Base-by-base conservation (phyloP, 441 rosid species). In the Lepidium campestre region DNA sequence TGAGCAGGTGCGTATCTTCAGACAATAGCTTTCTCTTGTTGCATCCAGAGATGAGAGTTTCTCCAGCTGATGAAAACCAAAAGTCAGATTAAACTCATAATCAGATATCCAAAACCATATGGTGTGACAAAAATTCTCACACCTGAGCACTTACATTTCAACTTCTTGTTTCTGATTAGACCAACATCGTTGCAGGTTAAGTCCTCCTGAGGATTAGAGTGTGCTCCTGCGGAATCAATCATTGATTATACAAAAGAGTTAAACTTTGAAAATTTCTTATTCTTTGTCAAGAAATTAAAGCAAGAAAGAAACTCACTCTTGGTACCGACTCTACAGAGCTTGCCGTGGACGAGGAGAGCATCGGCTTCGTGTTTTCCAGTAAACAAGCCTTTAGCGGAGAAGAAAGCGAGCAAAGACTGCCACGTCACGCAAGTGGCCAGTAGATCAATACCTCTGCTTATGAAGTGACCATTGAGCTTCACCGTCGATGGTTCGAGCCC, bases 381-480 rank as follows among this genome's bases (percentile, higher is more conserved):
- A 48, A 95, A 72, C 62, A 88, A 78, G 1, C 96, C 96, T 74
- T 77, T 93, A 45, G 86, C 60, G 45, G 91, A 77, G 84, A 93
- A 93, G 82, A 83, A 93, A 40, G 78, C 79, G n/a, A 90, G 79
- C 62, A 93, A 77, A 17, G 95, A 86, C 55, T 76, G 73, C 97
- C 96, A 93, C 7, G 96, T 93, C 57, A 93, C 93, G 36, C 90
- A 84, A 32, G 82, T 65, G 14, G 98, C 80, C 0, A 90, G 47
- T 25, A 87, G 72, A 65, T 93, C 93, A 45, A 56, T 17, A 32
- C 88, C 96, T 77, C 93, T 77, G 82, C 96, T 86, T 57, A 90
- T 82, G 13, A 85, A 89, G 86, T 90, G 90, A 18, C 90, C 94
- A 63, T 90, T 90, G 67, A 93, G 81, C 86, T 80, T 87, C 57